Evolutionary conservation across 495 filamentous ascomycete genomes (phyloP), one percentile per base, ranked within the genome.

Genomic region (Talaromyces proteolyticus): DNA sequence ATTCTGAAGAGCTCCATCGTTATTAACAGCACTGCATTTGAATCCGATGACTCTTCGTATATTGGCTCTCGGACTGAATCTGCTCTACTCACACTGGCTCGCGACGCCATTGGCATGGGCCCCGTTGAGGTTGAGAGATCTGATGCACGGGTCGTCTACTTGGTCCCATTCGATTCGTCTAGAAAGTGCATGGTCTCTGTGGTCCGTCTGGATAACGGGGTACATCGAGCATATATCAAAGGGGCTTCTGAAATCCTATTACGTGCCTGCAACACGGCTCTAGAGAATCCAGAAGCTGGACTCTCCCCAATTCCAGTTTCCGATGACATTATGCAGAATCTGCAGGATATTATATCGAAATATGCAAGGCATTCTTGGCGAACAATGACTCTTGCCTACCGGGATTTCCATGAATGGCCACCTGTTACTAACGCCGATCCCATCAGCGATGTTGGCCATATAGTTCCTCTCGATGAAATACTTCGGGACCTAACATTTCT

Each of bases 31-130:
- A 94, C 90, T 0, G 90, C 90, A 6, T 94, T 92, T 55, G 89
- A 95, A 62, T 85, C 87, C 36, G 79, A 78, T 0, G 68, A 78
- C 8, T 65, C 70, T 46, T 77, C 79, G 0, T 95, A 91, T 53
- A 81, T 94, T 49, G 90, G 90, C 45, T 94, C 90, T 4, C 94
- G 93, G 71, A 95, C 90, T 0, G 90, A 95, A 57, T 91, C 89
- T 4, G 88, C 90, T 2, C 72, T 95, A 29, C 71, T 95, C 14
- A 76, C 75, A 17, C 86, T 91, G 53, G 88, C 89, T 14, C 77
- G 80, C 47, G 85, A 89, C 37, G 71, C 84, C 56, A 73, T 94
- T n/a, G 87, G 78, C 10, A 88, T 94, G 80, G 80, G 79, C 1
- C 76, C 81, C 0, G 74, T 90, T 1, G 74, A 72, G 49, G 81